Percentiles rank a stretch among this genome's conserved stretches.
Evolutionary conservation across 352 stramenopile species (phyloP).

Genomic region (Aphanomyces invadans): DNA sequence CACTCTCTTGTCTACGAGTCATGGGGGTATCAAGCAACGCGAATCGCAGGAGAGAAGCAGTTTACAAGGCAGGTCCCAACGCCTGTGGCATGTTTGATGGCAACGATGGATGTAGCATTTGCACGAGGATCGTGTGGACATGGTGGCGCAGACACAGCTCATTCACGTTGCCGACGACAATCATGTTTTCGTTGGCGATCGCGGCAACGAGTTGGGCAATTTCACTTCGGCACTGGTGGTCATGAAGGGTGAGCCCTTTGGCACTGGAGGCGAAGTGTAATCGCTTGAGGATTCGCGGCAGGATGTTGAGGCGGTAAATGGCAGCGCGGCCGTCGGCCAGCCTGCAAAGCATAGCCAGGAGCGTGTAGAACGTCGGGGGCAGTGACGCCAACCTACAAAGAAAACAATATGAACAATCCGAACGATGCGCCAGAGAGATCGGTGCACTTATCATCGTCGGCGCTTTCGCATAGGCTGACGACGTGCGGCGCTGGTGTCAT

Average conservation of each 20-base stretch:
- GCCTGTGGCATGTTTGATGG: not conserved
- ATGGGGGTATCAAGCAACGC: no score
- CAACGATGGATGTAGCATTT: slow-evolving; percentile 11
- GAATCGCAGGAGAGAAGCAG: no score
- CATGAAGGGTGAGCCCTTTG: not conserved
- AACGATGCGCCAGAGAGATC: no score
- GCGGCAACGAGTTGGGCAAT: not conserved
- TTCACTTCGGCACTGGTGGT: slow-evolving; percentile 21
- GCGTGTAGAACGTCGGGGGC: slow-evolving; percentile 50
- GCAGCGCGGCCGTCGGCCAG: slow-evolving; percentile 47
- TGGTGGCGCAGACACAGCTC: slow-evolving; percentile 21
- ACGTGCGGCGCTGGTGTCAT: not conserved
- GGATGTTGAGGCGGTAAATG: slow-evolving; percentile 50
- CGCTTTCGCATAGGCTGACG: not conserved
- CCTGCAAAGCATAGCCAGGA: slow-evolving; percentile 54
- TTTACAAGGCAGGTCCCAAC: not conserved
- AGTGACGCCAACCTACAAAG: slow-evolving; percentile 36
- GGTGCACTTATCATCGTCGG: slow-evolving; percentile 17
- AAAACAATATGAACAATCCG: not conserved
- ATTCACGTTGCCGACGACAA: slow-evolving; percentile 20
- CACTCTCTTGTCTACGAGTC: slow-evolving; percentile 16
- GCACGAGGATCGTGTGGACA: slow-evolving; percentile 10
- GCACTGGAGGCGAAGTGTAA: slow-evolving; percentile 35
- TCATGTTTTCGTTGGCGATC: slow-evolving; percentile 13
- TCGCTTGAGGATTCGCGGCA: slow-evolving; percentile 63